These are phyloP conservation scores for Lunasporangiospora selenospora DNA, from an alignment of 192 early-diverging fungal genomes.

Conservation along the genomic window DNA sequence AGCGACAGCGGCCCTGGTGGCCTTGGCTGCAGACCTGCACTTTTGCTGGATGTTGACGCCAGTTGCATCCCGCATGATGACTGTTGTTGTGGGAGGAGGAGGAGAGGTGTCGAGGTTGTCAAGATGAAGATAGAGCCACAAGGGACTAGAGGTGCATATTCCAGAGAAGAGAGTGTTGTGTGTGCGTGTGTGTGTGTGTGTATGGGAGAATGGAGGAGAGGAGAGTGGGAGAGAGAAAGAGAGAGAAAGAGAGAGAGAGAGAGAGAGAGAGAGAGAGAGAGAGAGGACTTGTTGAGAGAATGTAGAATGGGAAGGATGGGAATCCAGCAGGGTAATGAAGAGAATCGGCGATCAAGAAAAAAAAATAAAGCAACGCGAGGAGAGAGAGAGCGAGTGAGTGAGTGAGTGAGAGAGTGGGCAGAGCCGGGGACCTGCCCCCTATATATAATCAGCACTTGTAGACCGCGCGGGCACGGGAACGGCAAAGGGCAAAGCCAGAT, in stretches of 20 bases:
- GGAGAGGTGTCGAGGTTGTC: too few species aligned
- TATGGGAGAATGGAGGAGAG: background rate
- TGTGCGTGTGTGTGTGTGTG: background rate
- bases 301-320: background rate
- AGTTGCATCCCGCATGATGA: constrained; percentile 22
- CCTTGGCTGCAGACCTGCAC: too few species aligned
- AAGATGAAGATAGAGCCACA: too few species aligned
- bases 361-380: background rate
- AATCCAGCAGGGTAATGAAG: background rate
- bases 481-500: too few species aligned
- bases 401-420: background rate
- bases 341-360: background rate
- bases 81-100: constrained; percentile 26
- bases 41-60: too few species aligned
- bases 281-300: background rate
- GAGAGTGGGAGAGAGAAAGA: background rate
- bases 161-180: too few species aligned
- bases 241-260: background rate
- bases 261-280: background rate
- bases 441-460: too few species aligned
- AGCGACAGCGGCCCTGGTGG: constrained; percentile 15
- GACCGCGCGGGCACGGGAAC: too few species aligned
- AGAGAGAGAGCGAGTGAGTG: background rate
- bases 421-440: too few species aligned
- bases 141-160: too few species aligned